Conservation (phyloP, 1,139 yeast species). For the Eremothecium coryli region DNA sequence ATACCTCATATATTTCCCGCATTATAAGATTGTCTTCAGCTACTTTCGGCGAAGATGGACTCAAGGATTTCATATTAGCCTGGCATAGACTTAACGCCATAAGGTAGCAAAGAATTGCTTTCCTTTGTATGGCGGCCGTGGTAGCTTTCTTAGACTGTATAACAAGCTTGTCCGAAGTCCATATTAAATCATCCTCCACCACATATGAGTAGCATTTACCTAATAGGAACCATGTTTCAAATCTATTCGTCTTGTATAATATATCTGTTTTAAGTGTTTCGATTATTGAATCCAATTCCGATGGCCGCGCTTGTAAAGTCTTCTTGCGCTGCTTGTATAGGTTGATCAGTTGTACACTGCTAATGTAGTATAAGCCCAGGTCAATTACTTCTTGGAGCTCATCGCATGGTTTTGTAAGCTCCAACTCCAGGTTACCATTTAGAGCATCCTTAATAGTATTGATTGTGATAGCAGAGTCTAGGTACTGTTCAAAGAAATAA, state of each 20-base stretch:
- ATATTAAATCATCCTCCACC: constrained; percentile 81
- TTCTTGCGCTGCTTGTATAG: constrained; percentile 61
- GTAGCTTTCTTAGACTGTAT: constrained; percentile 49
- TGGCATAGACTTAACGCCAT: constrained; percentile 58
- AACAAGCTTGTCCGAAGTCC: constrained; percentile 82
- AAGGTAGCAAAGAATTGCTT: constrained; percentile 60
- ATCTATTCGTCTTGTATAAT: constrained; percentile 52
- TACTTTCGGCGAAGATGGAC: constrained; percentile 14
- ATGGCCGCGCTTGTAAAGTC: constrained; percentile 67
- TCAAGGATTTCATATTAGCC: constrained; percentile 10
- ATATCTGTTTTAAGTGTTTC: constrained; percentile 59
- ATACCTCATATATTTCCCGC: constrained; percentile 20
- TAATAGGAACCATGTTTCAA: constrained; percentile 79
- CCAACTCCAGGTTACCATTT: constrained; percentile 43
- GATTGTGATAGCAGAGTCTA: constrained; percentile 45
- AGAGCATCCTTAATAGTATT: constrained; percentile 47
- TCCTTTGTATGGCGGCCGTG: constrained; percentile 61
- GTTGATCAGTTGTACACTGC: constrained; percentile 60
- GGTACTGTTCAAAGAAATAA: constrained; percentile 40
- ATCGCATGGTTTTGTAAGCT: constrained; percentile 33
- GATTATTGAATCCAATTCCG: constrained; percentile 70
- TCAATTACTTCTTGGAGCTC: constrained; percentile 34
- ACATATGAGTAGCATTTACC: constrained; percentile 74
- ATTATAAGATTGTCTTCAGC: constrained; percentile 33
- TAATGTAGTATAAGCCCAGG: constrained; percentile 61